A percentile compares a stretch with the other conserved stretches of the same genome.
Conservation (phyloP, 352 stramenopile genomes). For the Phytophthora brassicae region DNA sequence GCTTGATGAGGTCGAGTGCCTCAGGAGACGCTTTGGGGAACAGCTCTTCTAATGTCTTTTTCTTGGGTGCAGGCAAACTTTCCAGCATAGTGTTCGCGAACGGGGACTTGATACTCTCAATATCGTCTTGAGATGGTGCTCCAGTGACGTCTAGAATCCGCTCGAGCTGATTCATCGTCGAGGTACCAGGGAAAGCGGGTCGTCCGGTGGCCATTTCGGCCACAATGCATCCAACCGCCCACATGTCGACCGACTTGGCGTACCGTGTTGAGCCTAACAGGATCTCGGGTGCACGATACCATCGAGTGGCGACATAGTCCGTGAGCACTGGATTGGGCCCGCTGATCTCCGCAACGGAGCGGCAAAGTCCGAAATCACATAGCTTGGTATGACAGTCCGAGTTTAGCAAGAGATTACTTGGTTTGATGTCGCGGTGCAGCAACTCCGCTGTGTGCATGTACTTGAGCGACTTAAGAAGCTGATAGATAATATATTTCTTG, state of each 20-base stretch:
- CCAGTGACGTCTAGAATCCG: slow-evolving; percentile 95
- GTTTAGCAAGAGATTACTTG: slow-evolving; percentile 96
- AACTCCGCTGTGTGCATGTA: slow-evolving; percentile 96
- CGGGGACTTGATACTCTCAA: slow-evolving; percentile 91
- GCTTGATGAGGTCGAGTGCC: slow-evolving; percentile 88
- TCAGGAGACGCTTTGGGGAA: slow-evolving; percentile 88
- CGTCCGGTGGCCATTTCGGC: slow-evolving; percentile 93
- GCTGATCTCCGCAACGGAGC: slow-evolving; percentile 87
- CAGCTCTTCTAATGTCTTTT: slow-evolving; percentile 80
- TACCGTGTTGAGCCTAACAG: slow-evolving; percentile 93
- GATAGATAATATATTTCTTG: slow-evolving; percentile 98
- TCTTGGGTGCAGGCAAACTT: slow-evolving; percentile 77
- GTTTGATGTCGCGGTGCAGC: slow-evolving; percentile 96
- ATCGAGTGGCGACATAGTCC: slow-evolving; percentile 96
- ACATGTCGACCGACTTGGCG: slow-evolving; percentile 94
- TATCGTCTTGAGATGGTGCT: slow-evolving; percentile 85
- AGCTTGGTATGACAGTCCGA: slow-evolving; percentile 94
- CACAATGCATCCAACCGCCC: slow-evolving; percentile 93
- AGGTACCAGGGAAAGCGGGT: slow-evolving; percentile 94
- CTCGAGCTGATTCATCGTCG: slow-evolving; percentile 97
- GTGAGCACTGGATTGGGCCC: slow-evolving; percentile 88
- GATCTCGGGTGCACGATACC: slow-evolving; percentile 96
- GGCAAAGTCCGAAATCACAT: slow-evolving; percentile 96
- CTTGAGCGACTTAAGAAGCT: slow-evolving; percentile 96
- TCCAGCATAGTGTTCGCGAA: slow-evolving; percentile 95